Base-by-base conservation (phyloP, 2,329 filamentous ascomycete genomes). In the Aspergillus sp. region DNA sequence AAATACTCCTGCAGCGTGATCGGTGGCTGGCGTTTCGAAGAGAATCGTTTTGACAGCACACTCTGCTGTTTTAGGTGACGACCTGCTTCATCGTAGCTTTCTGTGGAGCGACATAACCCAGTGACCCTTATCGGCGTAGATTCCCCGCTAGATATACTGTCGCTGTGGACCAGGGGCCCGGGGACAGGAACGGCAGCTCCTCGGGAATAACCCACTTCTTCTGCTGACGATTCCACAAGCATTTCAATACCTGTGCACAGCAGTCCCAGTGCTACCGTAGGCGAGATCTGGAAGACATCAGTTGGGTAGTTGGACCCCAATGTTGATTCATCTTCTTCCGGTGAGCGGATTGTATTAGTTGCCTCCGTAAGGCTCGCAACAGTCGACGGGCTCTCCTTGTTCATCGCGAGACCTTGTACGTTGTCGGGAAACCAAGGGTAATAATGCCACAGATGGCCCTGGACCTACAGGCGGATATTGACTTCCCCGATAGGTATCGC, bases 11-110 rank as follows among this genome's bases (percentile, higher is more conserved):
- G 86, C 50, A 97, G 83, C 38, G 87, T 84, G 66, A 98, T 94
- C 10, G 90, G 88, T 19, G 95, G 94, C 15, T 92, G 87, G 54
- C 88, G 86, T 74, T 95, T 96, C 65, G 90, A 94, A 80, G 95
- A 96, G 78, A 99, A 99, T 70, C 95, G 95, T 67, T 92, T 88
- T 17, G 91, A 92, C 65, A 98, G 91, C 65, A 92, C 90, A 63
- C 88, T 88, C 72, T 95, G 90, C 73, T 97, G 93, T 36, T 91
- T 78, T 62, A 89, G 87, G 59, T 92, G 81, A 21, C 89, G 88
- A 68, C 92, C 88, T 30, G 88, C 76, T 36, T 81, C 72, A 39
- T 81, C 76, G 36, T 78, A 70, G 8, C 70, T 68, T n/a, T 50
- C 30, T 75, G 42, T 73, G 68, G 65, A 75, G 72, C 64, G 77